These are phyloP conservation scores for Arthroderma uncinatum DNA, from an alignment of 2,329 filamentous ascomycete genomes.

Conservation along the genomic window DNA sequence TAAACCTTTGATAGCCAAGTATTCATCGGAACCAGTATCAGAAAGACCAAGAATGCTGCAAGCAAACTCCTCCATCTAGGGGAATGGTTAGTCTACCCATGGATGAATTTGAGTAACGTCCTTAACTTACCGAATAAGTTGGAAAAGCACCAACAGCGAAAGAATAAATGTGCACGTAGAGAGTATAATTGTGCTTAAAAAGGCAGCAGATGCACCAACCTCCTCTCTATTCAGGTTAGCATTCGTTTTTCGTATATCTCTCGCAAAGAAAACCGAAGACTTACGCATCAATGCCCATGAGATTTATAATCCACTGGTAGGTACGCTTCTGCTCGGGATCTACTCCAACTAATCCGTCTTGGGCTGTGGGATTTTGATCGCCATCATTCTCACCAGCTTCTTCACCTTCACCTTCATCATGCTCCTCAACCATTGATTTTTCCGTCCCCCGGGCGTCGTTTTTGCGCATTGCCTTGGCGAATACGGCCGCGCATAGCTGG, in stretches of 20 bases:
- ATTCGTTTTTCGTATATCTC: not conserved
- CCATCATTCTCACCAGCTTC: not conserved
- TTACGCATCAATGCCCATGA: slow-evolving; percentile 2
- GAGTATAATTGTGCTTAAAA: not conserved
- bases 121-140: not conserved
- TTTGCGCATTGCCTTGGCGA: slow-evolving; percentile 6
- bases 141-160: not conserved
- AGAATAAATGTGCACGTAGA: slow-evolving; percentile 1
- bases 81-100: not conserved
- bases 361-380: not conserved
- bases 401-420: not conserved
- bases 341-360: not conserved
- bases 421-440: not conserved
- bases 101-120: not conserved
- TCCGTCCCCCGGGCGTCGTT: not conserved
- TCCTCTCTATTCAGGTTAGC: not conserved
- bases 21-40: not conserved
- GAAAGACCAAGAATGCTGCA: not conserved
- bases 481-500: slow-evolving; percentile 5
- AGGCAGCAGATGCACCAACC: not conserved
- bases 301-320: slow-evolving; percentile 5
- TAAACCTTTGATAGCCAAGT: not conserved
- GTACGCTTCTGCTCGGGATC: not conserved
- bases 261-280: not conserved
- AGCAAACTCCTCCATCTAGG: slow-evolving; percentile 4